Conservation (phyloP, 1,139 yeast species). For the Nakaseomyces nivariensis region DNA sequence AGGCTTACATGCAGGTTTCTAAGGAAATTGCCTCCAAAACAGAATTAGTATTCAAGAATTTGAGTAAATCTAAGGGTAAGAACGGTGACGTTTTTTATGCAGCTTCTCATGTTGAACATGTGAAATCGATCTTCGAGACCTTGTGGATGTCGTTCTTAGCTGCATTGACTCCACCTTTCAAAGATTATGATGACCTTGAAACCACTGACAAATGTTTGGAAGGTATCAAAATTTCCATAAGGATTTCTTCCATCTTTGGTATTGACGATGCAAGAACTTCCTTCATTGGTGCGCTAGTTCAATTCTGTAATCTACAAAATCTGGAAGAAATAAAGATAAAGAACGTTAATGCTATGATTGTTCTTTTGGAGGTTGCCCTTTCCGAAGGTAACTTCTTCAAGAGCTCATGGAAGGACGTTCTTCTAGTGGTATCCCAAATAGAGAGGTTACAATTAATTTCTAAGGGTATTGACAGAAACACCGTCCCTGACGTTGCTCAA, state of each 20-base stretch:
- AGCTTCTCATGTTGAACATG: constrained; percentile 82
- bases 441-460: constrained; percentile 85
- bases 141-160: constrained; percentile 97
- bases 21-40: constrained; percentile 85
- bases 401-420: constrained; percentile 74
- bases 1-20: constrained; percentile 87
- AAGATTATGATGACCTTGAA: constrained; percentile 74
- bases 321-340: constrained; percentile 70
- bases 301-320: constrained; percentile 73
- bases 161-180: constrained; percentile 87
- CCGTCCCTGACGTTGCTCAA: constrained; percentile 75
- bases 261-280: constrained; percentile 79
- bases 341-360: constrained; percentile 70
- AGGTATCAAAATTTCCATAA: constrained; percentile 74
- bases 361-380: constrained; percentile 67
- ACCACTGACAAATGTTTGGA: constrained; percentile 66
- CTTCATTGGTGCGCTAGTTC: constrained; percentile 81
- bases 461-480: constrained; percentile 76
- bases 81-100: constrained; percentile 32
- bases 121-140: constrained; percentile 84
- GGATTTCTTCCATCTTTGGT: constrained; percentile 77
- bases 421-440: constrained; percentile 77
- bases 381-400: constrained; percentile 66
- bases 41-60: constrained; percentile 66
- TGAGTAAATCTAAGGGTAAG: constrained; percentile 41